phyloP scores from a whole-genome alignment of 805 yeast species.

The Ascoidea rubescens region DNA sequence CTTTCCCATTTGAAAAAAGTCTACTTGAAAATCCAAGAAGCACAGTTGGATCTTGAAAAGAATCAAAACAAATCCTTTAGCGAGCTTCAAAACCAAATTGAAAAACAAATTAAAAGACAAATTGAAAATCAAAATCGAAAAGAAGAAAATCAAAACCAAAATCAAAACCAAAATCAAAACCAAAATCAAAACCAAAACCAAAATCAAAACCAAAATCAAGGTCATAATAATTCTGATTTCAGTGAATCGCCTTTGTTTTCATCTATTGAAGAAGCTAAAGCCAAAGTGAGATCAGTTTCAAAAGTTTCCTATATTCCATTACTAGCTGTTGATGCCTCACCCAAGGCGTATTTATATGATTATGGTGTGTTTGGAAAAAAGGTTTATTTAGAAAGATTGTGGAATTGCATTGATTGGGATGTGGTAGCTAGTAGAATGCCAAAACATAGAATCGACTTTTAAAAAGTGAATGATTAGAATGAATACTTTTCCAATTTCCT shows the following conservation, averaged over 20 bases:
- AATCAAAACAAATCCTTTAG: slow-evolving; percentile 1
- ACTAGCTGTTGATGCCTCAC: slow-evolving; percentile 59
- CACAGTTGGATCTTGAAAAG: slow-evolving; percentile 1
- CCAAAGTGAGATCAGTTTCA: slow-evolving; percentile 26
- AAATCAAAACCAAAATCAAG: slow-evolving; percentile 5
- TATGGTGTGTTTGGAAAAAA: slow-evolving; percentile 69
- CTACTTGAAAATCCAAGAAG: slow-evolving; percentile 6
- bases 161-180: slow-evolving; percentile 12
- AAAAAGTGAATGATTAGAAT: not conserved
- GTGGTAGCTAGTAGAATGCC: slow-evolving; percentile 37
- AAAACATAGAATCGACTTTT: not conserved
- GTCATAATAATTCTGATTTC: slow-evolving; percentile 1
- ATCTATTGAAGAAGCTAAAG: slow-evolving; percentile 24
- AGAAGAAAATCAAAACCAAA: slow-evolving; percentile 3
- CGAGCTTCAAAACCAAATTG: slow-evolving; percentile 13
- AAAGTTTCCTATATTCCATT: slow-evolving; percentile 36
- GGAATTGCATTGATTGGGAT: slow-evolving; percentile 67
- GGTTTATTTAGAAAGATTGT: slow-evolving; percentile 45
- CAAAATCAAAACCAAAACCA: slow-evolving; percentile 11
- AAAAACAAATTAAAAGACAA: slow-evolving; percentile 12
- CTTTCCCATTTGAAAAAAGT: slow-evolving; percentile 24
- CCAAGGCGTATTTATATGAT: slow-evolving; percentile 55
- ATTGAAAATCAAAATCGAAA: slow-evolving; percentile 6
- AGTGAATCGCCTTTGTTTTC: slow-evolving; percentile 11
- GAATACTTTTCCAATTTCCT: too few species aligned